phyloP scores from a whole-genome alignment of 2,329 filamentous ascomycete species.

The Arthrobotrys iridis region DNA sequence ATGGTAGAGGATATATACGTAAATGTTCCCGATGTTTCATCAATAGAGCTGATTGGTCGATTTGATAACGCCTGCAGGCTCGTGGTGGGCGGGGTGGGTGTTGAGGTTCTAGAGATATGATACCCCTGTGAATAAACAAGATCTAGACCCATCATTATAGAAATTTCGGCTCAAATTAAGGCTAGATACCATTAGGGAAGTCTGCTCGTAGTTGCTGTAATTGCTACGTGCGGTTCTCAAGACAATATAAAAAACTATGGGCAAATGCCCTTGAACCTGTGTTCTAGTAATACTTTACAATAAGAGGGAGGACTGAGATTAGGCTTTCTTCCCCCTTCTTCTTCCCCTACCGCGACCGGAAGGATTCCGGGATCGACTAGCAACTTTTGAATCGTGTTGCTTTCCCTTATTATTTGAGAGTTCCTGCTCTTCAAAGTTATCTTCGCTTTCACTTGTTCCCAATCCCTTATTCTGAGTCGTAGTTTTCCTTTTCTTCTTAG shows the following conservation, averaged over 20 bases:
- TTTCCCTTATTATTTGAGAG: constrained; percentile 8
- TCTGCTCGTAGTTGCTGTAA: too few relatives aligned
- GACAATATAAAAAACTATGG: too few relatives aligned
- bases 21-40: constrained; percentile 43
- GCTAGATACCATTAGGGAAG: too few relatives aligned
- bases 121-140: background rate
- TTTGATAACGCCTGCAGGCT: background rate
- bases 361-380: constrained; percentile 26
- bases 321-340: constrained; percentile 19
- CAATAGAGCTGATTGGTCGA: constrained; percentile 3
- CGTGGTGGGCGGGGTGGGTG: constrained; percentile 39
- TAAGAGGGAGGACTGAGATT: too few relatives aligned
- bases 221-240: too few relatives aligned
- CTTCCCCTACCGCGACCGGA: constrained; percentile 23
- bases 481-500: constrained; percentile 45
- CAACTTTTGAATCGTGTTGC: constrained; percentile 17
- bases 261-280: too few relatives aligned
- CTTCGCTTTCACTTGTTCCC: constrained; percentile 52
- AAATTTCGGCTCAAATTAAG: too few relatives aligned
- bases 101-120: constrained; percentile 43
- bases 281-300: too few relatives aligned
- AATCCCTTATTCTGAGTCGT: background rate
- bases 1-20: constrained; percentile 41
- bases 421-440: constrained; percentile 49
- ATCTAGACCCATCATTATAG: too few relatives aligned